Evolutionary conservation across 2,329 filamentous ascomycete genomes (phyloP).

Genomic region (Trichoderma arundinaceum): DNA sequence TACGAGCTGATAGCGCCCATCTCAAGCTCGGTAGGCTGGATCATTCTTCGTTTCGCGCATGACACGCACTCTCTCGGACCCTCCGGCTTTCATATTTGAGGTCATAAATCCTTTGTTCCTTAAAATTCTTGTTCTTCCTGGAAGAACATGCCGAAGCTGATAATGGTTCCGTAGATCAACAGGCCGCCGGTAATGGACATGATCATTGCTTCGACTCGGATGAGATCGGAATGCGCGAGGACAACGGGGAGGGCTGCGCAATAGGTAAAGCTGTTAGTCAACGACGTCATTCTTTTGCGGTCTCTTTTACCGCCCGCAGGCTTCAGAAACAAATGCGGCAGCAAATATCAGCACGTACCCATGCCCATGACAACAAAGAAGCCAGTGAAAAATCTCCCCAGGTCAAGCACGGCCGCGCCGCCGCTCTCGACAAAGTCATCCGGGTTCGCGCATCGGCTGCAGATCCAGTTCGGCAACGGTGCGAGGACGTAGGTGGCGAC

Average conservation of each 20-base stretch:
- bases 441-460: constrained; percentile 81
- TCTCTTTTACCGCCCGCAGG: constrained; percentile 4
- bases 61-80: neutral
- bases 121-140: constrained; percentile 96
- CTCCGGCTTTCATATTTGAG: neutral
- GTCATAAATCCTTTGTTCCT: constrained; percentile 32
- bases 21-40: constrained; percentile 2
- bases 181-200: constrained; percentile 95
- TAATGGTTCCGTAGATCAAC: constrained; percentile 96
- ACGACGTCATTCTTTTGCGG: neutral
- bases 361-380: constrained; percentile 98
- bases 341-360: constrained; percentile 63
- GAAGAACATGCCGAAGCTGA: constrained; percentile 98
- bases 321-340: neutral
- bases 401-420: constrained; percentile 84
- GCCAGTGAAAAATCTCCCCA: constrained; percentile 91
- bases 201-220: constrained; percentile 82
- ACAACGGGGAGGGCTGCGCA: constrained; percentile 75
- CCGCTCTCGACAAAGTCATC: constrained; percentile 94
- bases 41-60: constrained; percentile 14
- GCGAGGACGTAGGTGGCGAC: constrained; percentile 95
- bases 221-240: constrained; percentile 84
- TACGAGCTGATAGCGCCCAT: constrained; percentile 14
- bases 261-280: neutral
- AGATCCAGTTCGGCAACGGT: constrained; percentile 96